phyloP scores from a whole-genome alignment of 1,284 basidiomycete species.

The Ustilago trichophora region DNA sequence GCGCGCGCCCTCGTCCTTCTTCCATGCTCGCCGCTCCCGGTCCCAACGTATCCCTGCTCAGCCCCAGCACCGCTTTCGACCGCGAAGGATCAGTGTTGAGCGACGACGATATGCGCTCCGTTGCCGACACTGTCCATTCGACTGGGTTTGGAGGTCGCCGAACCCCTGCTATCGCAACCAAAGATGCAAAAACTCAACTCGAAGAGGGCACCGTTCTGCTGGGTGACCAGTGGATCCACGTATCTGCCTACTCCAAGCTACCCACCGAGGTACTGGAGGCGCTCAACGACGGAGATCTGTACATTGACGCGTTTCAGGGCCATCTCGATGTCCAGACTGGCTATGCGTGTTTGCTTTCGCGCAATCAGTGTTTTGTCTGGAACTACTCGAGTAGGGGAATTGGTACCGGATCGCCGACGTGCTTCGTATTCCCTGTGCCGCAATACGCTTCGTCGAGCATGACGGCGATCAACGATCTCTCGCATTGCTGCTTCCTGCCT shows the following conservation, averaged over 20 bases:
- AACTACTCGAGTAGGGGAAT: conserved; percentile 52
- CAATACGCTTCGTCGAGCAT: conserved; percentile 33
- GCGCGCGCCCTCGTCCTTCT: conserved; percentile 31
- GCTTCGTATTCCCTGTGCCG: conserved; percentile 50
- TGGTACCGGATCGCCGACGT: conserved; percentile 42
- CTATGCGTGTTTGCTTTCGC: conserved; percentile 52
- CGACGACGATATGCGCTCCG: conserved; percentile 37
- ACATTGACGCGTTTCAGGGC: conserved; percentile 48
- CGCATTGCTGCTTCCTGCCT: conserved; percentile 40
- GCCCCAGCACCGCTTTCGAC: conserved; percentile 17
- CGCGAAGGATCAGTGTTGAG: conserved; percentile 26
- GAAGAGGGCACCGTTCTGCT: conserved; percentile 48
- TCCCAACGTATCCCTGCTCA: conserved; percentile 29
- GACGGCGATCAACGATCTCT: conserved; percentile 27
- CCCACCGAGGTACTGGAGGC: conserved; percentile 45
- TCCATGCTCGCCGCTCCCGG: conserved; percentile 31
- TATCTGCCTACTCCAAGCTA: conserved; percentile 44
- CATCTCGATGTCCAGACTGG: conserved; percentile 52
- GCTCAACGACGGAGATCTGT: conserved; percentile 38
- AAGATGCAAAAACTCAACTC: conserved; percentile 28
- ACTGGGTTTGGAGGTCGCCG: conserved; percentile 7
- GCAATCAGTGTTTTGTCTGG: conserved; percentile 57
- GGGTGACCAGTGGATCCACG: conserved; percentile 46
- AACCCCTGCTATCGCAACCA: neutral
- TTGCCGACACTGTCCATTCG: conserved; percentile 25